Conservation (phyloP, 177 flowering plant genomes). For the Vitis hybrid region DNA sequence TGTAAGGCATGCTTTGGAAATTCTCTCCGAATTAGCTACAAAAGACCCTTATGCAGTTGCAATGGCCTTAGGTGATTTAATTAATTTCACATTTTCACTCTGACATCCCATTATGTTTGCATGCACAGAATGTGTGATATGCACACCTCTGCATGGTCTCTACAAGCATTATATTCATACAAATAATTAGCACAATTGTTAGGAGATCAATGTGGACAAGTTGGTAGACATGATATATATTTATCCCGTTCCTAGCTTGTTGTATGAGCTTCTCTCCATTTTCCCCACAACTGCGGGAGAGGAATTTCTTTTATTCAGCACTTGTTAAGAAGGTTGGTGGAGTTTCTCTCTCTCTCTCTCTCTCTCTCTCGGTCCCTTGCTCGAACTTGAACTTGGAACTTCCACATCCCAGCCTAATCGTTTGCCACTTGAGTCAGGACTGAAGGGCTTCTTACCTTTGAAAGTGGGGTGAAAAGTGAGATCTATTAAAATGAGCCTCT, state of each 20-base stretch:
- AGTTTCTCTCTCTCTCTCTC: background rate
- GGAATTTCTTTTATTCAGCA: background rate
- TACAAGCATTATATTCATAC: background rate
- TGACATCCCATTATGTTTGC: background rate
- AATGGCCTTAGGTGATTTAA: constrained; percentile 74
- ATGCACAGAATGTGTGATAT: background rate
- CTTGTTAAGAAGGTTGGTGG: background rate
- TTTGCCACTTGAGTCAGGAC: too few relatives aligned
- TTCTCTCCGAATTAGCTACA: constrained; percentile 78
- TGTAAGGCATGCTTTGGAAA: constrained; percentile 90
- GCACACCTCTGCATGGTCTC: background rate
- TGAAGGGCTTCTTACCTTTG: too few relatives aligned
- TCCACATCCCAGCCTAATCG: too few relatives aligned
- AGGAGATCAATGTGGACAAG: too few relatives aligned
- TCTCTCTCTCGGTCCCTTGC: too few relatives aligned
- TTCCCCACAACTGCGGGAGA: background rate
- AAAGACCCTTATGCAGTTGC: constrained; percentile 95
- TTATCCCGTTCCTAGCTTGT: too few relatives aligned
- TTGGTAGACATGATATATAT: too few relatives aligned
- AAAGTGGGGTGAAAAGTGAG: too few relatives aligned
- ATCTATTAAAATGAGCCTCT: too few relatives aligned
- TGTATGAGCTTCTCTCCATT: background rate
- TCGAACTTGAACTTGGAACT: too few relatives aligned
- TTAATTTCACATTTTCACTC: background rate
- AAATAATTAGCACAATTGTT: background rate